Percentiles rank a stretch among this genome's conserved stretches.
These are phyloP conservation scores for Aureobasidium sp. DNA, from an alignment of 2,329 filamentous ascomycete species.

Conservation along the genomic window DNA sequence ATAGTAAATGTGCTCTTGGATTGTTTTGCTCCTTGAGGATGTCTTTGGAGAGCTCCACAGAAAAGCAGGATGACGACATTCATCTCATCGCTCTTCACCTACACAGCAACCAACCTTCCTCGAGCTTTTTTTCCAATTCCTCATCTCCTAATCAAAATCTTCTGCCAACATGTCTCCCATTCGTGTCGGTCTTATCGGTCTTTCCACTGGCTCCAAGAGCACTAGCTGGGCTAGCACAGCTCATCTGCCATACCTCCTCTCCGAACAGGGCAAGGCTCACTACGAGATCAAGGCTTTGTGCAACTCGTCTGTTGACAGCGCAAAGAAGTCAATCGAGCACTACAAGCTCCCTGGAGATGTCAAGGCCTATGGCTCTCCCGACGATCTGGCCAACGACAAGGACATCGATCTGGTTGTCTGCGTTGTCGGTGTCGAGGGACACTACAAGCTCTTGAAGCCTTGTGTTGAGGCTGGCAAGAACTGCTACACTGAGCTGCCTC, in stretches of 20 bases:
- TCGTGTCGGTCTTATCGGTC: constrained; percentile 50
- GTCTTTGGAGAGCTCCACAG: background rate
- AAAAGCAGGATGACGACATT: background rate
- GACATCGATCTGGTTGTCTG: constrained; percentile 43
- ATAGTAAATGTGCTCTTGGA: background rate
- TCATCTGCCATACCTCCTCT: constrained; percentile 51
- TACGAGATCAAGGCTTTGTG: constrained; percentile 44
- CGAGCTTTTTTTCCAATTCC: background rate
- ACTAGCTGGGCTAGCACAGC: constrained; percentile 46
- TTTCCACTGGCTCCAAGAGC: constrained; percentile 35
- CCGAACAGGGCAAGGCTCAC: constrained; percentile 18
- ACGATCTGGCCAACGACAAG: constrained; percentile 38
- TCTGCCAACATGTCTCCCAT: constrained; percentile 32
- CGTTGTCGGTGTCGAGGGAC: constrained; percentile 36
- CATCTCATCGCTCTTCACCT: background rate
- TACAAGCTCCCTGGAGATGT: constrained; percentile 32
- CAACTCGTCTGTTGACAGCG: constrained; percentile 39
- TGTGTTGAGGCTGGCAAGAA: constrained; percentile 39
- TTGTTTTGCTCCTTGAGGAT: background rate
- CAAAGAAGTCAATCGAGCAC: constrained; percentile 33
- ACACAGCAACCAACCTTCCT: background rate
- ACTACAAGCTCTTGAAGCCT: constrained; percentile 36
- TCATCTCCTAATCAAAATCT: background rate
- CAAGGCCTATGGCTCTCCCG: constrained; percentile 37
- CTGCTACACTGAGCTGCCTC: constrained; percentile 45